Conservation (phyloP, 371 early-diverging fungal species). For the Mucor lusitanicus region DNA sequence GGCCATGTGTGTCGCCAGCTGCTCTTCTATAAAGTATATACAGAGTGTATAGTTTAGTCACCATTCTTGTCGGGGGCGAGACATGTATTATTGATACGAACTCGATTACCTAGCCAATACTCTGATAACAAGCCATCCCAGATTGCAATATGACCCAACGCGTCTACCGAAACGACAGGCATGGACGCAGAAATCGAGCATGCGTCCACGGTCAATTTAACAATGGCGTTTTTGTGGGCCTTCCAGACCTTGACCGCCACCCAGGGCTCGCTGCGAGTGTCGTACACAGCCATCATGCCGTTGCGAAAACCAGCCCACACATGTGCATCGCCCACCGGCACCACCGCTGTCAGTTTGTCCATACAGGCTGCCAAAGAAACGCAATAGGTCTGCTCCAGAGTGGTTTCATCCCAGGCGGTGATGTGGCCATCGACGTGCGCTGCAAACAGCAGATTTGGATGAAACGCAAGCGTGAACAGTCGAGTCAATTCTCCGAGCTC, state of each 20-base stretch:
- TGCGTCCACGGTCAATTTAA: slow-evolving; percentile 50
- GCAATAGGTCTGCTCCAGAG: slow-evolving; percentile 33
- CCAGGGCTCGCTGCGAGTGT: slow-evolving; percentile 48
- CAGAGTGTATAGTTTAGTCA: too few relatives aligned
- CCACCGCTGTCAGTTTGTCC: slow-evolving; percentile 62
- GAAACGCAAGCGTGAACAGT: slow-evolving; percentile 44
- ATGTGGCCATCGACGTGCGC: slow-evolving; percentile 78
- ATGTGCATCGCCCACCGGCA: slow-evolving; percentile 50
- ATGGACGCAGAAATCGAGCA: slow-evolving; percentile 31
- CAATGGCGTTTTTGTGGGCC: slow-evolving; percentile 54
- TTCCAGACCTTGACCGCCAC: slow-evolving; percentile 64
- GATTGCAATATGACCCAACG: slow-evolving; percentile 63
- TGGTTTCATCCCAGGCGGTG: slow-evolving; percentile 57
- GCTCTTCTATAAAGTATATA: slow-evolving; percentile 52
- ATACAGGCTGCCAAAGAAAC: slow-evolving; percentile 38
- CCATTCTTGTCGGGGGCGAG: not conserved
- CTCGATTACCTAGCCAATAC: slow-evolving; percentile 64
- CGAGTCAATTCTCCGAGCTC: slow-evolving; percentile 57
- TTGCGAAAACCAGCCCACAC: slow-evolving; percentile 76
- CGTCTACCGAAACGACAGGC: slow-evolving; percentile 62
- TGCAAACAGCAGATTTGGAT: slow-evolving; percentile 46
- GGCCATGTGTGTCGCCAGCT: slow-evolving; percentile 45
- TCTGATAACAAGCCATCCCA: slow-evolving; percentile 76
- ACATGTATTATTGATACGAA: not conserved
- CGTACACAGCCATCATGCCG: slow-evolving; percentile 71